Evolutionary conservation across 345 rosid species (phyloP).

Genomic region (Sapria himalayana): DNA sequence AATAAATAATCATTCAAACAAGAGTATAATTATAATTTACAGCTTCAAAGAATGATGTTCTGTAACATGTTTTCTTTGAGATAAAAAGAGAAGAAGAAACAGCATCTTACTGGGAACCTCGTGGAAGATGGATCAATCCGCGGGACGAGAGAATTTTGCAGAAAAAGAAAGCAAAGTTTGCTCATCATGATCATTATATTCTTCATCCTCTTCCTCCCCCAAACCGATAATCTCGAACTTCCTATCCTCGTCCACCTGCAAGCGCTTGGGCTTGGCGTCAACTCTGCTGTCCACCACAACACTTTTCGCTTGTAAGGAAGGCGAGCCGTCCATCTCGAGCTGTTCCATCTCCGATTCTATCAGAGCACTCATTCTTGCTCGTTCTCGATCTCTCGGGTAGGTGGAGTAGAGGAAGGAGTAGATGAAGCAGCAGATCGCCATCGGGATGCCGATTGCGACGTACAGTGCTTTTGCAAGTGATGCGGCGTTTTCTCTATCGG

Average conservation of each 20-base stretch:
- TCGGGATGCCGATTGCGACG: constrained; percentile 52
- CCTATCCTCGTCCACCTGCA: constrained; percentile 12
- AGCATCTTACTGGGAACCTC: too few relatives aligned
- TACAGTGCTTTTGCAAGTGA: constrained; percentile 67
- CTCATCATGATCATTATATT: constrained; percentile 21
- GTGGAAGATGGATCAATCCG: background rate
- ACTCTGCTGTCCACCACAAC: too few relatives aligned
- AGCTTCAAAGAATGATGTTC: too few relatives aligned
- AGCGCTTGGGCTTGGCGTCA: constrained; percentile 7
- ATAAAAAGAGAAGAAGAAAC: too few relatives aligned
- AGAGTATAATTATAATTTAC: too few relatives aligned
- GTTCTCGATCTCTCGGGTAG: constrained; percentile 58
- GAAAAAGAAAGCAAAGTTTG: constrained; percentile 11
- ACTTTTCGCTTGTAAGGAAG: constrained; percentile 4
- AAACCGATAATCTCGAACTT: constrained; percentile 14
- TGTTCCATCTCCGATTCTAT: constrained; percentile 62
- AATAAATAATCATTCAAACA: too few relatives aligned
- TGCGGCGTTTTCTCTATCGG: constrained; percentile 55
- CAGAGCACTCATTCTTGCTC: constrained; percentile 58
- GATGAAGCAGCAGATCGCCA: constrained; percentile 54
- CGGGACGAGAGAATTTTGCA: background rate
- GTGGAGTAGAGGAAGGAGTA: constrained; percentile 60
- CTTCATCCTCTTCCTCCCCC: constrained; percentile 12
- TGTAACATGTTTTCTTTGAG: too few relatives aligned
- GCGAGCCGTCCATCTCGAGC: constrained; percentile 5